These are phyloP conservation scores for Venturia nashicola DNA, from an alignment of 2,329 filamentous ascomycete species.

Conservation along the genomic window DNA sequence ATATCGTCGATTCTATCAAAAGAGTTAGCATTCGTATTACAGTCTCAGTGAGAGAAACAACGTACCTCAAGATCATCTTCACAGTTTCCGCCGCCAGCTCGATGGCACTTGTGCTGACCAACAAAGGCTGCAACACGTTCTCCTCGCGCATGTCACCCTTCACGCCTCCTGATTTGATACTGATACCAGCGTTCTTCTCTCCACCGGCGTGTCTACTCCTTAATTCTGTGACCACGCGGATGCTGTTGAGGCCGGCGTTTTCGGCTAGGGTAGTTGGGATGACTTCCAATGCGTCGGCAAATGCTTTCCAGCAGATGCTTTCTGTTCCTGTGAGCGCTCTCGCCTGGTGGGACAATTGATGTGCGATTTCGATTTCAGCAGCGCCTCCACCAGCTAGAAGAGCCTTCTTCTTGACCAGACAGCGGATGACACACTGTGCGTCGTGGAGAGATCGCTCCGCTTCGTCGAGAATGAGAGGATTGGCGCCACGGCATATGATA, in stretches of 20 bases:
- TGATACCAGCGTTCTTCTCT: slow-evolving; percentile 91
- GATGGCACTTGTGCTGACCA: slow-evolving; percentile 95
- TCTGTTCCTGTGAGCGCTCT: slow-evolving; percentile 82
- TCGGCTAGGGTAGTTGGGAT: slow-evolving; percentile 94
- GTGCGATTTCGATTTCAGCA: slow-evolving; percentile 90
- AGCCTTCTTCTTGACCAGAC: slow-evolving; percentile 98
- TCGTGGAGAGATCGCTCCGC: slow-evolving; percentile 95
- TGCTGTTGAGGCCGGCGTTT: slow-evolving; percentile 94
- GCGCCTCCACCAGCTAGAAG: slow-evolving; percentile 94
- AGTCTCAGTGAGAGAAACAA: slow-evolving; percentile 45
- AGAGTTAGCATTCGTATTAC: neutral
- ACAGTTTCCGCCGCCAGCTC: slow-evolving; percentile 96
- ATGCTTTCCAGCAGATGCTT: slow-evolving; percentile 97
- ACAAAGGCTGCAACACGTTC: slow-evolving; percentile 87
- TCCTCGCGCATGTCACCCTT: slow-evolving; percentile 95
- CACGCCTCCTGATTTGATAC: slow-evolving; percentile 94
- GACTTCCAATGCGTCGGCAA: slow-evolving; percentile 94
- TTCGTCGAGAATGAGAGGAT: slow-evolving; percentile 88
- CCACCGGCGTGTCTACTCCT: slow-evolving; percentile 89
- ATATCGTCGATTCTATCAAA: neutral
- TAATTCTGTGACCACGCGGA: slow-evolving; percentile 95
- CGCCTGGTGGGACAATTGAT: slow-evolving; percentile 69
- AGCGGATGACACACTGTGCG: slow-evolving; percentile 92
- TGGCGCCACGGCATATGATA: slow-evolving; percentile 87
- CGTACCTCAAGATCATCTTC: slow-evolving; percentile 76